A percentile compares a stretch with the other conserved stretches of the same genome.
Evolutionary conservation across 495 filamentous ascomycete species (phyloP).

Genomic region (Penicillium verhagenii): DNA sequence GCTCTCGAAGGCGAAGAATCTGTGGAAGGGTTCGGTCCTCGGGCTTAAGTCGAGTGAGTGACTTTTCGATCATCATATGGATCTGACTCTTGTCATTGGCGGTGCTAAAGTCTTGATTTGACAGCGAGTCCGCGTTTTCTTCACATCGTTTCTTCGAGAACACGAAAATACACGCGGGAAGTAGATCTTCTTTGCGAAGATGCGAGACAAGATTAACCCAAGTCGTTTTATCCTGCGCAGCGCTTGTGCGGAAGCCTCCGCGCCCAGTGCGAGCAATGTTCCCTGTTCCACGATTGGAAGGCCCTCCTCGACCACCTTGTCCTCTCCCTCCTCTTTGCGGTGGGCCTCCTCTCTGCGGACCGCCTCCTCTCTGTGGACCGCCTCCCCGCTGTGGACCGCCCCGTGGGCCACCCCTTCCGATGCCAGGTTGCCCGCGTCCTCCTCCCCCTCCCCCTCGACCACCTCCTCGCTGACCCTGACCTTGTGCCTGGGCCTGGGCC

Average conservation of each 20-base stretch:
- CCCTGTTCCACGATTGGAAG: conserved; percentile 61
- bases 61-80: conserved; percentile 97
- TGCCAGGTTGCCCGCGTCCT: conserved; percentile 10
- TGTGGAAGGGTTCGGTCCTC: conserved; percentile 89
- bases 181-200: conserved; percentile 77
- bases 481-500: conserved; percentile 8
- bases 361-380: conserved; percentile 35
- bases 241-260: conserved; percentile 78
- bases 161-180: conserved; percentile 95
- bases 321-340: conserved; percentile 34
- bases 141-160: conserved; percentile 98
- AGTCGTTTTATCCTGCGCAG: conserved; percentile 90
- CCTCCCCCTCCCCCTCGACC: conserved; percentile 26
- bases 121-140: conserved; percentile 92
- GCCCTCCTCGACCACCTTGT: conserved; percentile 55
- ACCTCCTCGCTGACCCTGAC: conserved; percentile 54
- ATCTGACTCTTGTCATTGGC: conserved; percentile 91
- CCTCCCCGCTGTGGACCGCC: conserved; percentile 52
- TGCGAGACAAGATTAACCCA: conserved; percentile 95
- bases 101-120: conserved; percentile 90
- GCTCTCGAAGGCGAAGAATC: conserved; percentile 80
- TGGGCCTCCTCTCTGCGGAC: conserved; percentile 8
- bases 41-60: conserved; percentile 84
- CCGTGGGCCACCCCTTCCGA: conserved; percentile 19
- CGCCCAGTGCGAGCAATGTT: conserved; percentile 87